Evolutionary conservation across 192 early-diverging fungal species (phyloP), one percentile per base, ranked within the genome.

Genomic region (Phlyctochytrium planicorne): DNA sequence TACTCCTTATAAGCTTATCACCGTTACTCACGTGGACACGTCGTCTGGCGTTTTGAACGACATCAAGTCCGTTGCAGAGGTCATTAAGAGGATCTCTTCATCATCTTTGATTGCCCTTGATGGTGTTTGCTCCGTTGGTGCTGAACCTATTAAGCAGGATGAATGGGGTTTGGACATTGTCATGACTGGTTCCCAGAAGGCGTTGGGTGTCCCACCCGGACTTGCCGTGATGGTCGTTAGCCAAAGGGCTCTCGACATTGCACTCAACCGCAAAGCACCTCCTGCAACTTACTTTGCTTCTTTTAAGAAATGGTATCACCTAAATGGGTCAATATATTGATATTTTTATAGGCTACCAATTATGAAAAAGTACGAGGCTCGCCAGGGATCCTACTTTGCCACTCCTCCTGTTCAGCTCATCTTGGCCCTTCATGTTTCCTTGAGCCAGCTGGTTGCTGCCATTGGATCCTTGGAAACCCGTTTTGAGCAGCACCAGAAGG

Each of bases 21-120:
- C 94, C 25, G 80, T 98, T 65, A 93, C 96, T 36, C 96, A 98
- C 67, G 94, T 96, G 14, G 96, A 98, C 72, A 98, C 96, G 1
- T 96, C 94, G 25, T 92, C 94, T 20, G 91, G 93, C 65, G 96
- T 98, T 50, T 84, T 98, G 66, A 79, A 79, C 37, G 93, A 96
- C 72, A 86, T 95, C 62, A 80, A 91, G 74, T 81, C 82, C 34
- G 86, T 97, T 65, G 81, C 90, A 40, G 78, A 83, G 53, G 56
- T 91, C 24, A 90, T 97, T 31, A 80, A 84, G 53, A 75, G 86
- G 61, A 67, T 84, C 33, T 94, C 94, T 16, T 94, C 96, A 4
- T 75, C 85, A 27, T 95, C 96, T 36, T 80, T 98, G 31, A 91
- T 98, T 34, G 85, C 92, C 12, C 84, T 98, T 36, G 96, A 98